Evolutionary conservation across 75 land plant genomes (phyloP), one percentile per base, ranked within the genome.

Genomic region (Cunninghamia lanceolata): DNA sequence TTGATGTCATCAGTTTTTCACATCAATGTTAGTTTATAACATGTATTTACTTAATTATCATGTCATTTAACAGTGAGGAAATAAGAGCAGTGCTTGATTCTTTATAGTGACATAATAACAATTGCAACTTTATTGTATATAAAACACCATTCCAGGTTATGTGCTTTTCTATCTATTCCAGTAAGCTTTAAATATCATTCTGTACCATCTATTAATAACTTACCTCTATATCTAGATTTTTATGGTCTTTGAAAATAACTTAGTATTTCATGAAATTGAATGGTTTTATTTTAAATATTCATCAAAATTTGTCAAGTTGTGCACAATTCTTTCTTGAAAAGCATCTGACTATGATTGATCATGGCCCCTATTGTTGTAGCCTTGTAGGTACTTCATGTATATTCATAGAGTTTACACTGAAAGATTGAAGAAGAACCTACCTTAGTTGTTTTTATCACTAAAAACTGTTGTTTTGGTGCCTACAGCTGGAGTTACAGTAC

Each of bases 401-500:
- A 39, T 8, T 77, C 11, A 5, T 39, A 17, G 42, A 21, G n/a
- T 77, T 0, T 77, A 40, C 40, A 77, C 21, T 39, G n/a, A 77
- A 39, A 39, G 28, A 19, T 77, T 2, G 14, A 50, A 50, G 14
- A 50, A 50, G 14, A 50, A 38, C 45, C 80, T 39, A 40, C 21
- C 7, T 38, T 77, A 77, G 45, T 39, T 39, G 10, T 77, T 40
- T 77, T 77, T 77, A 16, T 43, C 19, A 25, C 19, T 83, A 46
- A 34, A 3, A 32, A 2, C 35, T 30, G 19, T 54, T 74, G 43
- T 76, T 38, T 71, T 50, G 42, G 88, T 79, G 39, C 74, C 84
- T 88, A 87, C 95, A 96, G 96, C 94, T 96, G 86, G 95, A 94
- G 85, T 79, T 92, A 66, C 85, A 89, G 80, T 95, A 92, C 88